phyloP scores from a whole-genome alignment of 805 yeast species.

The Barnettozyma pratensis region DNA sequence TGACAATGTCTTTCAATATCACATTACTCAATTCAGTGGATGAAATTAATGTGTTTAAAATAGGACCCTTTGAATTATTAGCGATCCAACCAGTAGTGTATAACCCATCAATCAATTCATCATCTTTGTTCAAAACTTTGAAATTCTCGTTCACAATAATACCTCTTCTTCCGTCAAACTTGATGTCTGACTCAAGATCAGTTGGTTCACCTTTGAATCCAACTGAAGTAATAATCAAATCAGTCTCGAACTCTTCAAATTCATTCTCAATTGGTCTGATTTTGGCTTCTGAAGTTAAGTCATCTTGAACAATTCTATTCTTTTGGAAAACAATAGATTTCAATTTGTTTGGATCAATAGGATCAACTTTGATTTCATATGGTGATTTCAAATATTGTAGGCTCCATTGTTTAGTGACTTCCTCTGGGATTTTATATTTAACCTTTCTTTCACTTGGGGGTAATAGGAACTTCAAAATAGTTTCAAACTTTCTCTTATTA shows the following conservation, averaged over 20 bases:
- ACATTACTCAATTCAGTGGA: conserved; percentile 70
- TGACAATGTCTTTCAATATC: conserved; percentile 50
- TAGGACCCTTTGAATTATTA: conserved; percentile 83
- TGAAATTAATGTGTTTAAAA: conserved; percentile 85
- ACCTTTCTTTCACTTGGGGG: conserved; percentile 26
- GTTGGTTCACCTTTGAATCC: conserved; percentile 76
- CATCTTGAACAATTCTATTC: conserved; percentile 40
- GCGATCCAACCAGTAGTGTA: conserved; percentile 91
- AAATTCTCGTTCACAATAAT: conserved; percentile 43
- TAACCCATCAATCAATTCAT: conserved; percentile 38
- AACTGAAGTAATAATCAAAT: conserved; percentile 71
- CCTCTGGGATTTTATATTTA: conserved; percentile 16
- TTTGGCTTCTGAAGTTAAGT: conserved; percentile 20
- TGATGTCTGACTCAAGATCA: conserved; percentile 38
- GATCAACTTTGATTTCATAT: conserved; percentile 35
- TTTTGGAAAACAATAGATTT: conserved; percentile 43
- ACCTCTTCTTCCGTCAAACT: conserved; percentile 41
- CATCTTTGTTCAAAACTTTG: conserved; percentile 29
- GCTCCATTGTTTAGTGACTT: conserved; percentile 42
- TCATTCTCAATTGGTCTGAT: conserved; percentile 23
- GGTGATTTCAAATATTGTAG: conserved; percentile 72
- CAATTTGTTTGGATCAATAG: conserved; percentile 32
- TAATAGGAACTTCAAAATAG: conserved; percentile 48
- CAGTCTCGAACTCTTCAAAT: conserved; percentile 37
- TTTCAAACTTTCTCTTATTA: conserved; percentile 58